phyloP scores from a whole-genome alignment of 148 eudicot genomes.

The Amaranthus palmeri region DNA sequence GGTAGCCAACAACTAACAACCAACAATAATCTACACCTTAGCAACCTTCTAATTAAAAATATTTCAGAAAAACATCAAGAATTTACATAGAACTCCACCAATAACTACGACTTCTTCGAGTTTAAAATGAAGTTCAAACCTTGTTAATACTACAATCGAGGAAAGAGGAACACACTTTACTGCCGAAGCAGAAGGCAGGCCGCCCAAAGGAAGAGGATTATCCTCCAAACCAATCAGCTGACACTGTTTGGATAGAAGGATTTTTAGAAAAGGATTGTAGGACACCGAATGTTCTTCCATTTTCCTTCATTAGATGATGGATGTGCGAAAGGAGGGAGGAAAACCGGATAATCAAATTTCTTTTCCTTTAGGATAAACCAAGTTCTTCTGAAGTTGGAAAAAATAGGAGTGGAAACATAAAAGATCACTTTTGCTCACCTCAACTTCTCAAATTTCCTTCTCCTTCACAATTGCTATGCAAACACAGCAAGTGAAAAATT shows the following conservation, averaged over 20 bases:
- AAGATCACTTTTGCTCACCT: too few relatives aligned
- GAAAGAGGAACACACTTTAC: constrained; percentile 9
- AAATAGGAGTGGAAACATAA: too few relatives aligned
- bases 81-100: constrained; percentile 28
- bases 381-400: too few relatives aligned
- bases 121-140: constrained; percentile 9
- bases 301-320: too few relatives aligned
- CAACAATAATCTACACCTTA: constrained; percentile 17
- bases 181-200: not conserved
- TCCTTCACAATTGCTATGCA: not conserved
- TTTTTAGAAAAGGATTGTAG: too few relatives aligned
- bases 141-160: not conserved
- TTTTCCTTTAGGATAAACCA: too few relatives aligned
- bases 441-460: too few relatives aligned
- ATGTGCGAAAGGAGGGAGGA: too few relatives aligned
- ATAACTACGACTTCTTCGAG: constrained; percentile 1
- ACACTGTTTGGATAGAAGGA: too few relatives aligned
- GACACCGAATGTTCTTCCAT: too few relatives aligned
- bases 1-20: constrained; percentile 13
- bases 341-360: too few relatives aligned
- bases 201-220: not conserved
- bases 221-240: constrained; percentile 3
- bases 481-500: not conserved
- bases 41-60: constrained; percentile 15
- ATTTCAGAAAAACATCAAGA: not conserved